Conservation (phyloP, 1,284 basidiomycete genomes). For the Irpex lacteus region DNA sequence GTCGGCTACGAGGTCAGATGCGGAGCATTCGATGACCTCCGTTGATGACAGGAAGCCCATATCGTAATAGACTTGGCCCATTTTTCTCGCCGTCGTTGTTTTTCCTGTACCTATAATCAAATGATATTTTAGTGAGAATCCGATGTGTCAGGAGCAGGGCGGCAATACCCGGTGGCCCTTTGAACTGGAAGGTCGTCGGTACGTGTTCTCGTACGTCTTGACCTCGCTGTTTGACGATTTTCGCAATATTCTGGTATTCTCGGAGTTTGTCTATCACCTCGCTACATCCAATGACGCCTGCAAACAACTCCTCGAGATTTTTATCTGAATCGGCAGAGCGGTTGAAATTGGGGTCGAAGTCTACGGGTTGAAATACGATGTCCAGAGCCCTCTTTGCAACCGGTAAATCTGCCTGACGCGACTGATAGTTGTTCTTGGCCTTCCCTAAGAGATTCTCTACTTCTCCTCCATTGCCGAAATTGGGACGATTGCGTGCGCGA, state of each 20-base stretch:
- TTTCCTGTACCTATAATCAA: slow-evolving; percentile 35
- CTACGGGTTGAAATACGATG: slow-evolving; percentile 51
- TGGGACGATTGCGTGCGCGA: slow-evolving; percentile 52
- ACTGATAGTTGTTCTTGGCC: slow-evolving; percentile 51
- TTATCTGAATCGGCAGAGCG: slow-evolving; percentile 41
- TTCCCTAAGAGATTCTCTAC: slow-evolving; percentile 60
- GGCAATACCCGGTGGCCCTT: slow-evolving; percentile 59
- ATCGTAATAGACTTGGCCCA: slow-evolving; percentile 57
- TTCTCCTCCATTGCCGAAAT: slow-evolving; percentile 67
- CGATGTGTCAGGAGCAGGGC: background rate
- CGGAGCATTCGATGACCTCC: slow-evolving; percentile 62
- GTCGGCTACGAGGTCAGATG: slow-evolving; percentile 62
- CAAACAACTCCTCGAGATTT: slow-evolving; percentile 56
- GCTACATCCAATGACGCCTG: slow-evolving; percentile 59
- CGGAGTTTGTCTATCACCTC: slow-evolving; percentile 46
- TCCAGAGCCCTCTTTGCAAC: slow-evolving; percentile 30
- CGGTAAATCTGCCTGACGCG: slow-evolving; percentile 38
- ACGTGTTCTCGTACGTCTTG: slow-evolving; percentile 38
- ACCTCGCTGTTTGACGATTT: slow-evolving; percentile 37
- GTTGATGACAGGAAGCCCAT: slow-evolving; percentile 58
- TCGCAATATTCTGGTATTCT: slow-evolving; percentile 50
- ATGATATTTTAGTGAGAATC: too few species aligned
- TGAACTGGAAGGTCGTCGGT: slow-evolving; percentile 69
- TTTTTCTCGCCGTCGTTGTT: slow-evolving; percentile 42
- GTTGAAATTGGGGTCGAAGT: slow-evolving; percentile 61